Base-by-base conservation (phyloP, 306 rosid species). In the Sicyos baderoa region DNA sequence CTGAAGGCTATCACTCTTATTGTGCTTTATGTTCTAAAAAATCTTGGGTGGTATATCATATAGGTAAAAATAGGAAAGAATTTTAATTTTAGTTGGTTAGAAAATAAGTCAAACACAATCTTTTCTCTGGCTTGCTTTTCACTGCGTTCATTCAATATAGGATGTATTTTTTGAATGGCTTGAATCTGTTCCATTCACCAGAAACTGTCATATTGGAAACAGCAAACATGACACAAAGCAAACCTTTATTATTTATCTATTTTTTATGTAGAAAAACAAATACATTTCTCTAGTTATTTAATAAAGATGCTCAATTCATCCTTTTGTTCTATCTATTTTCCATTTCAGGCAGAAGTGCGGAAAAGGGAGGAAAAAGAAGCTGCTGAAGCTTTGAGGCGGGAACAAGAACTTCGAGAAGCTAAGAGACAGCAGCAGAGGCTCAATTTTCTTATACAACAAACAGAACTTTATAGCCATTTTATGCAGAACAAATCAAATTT, bases 351-450 rank as follows among this genome's bases (percentile, higher is more conserved):
- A 2, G 99, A 94, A 83, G 87, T 90, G 71, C 86, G 96, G 87
- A 94, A 75, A 68, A 88, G 80, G 79, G 97, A 94, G 85, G 99
- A 94, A 81, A 90, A 75, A 80, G 99, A 94, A 84, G 99, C 96
- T 66, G 91, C 97, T 75, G 99, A 94, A 87, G 91, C 94, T 72
- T 79, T 88, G 84, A 90, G 90, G 78, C 95, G 97, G 5, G 96
- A 90, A 60, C 97, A 94, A 79, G 99, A 94, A 82, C 87, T 86
- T 66, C 89, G 99, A 71, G 99, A 94, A 81, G 95, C 99, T 55
- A 94, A 88, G 96, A 88, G 99, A 77, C 99, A 94, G 71, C 95
- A 90, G 84, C 99, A 94, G 78, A 85, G 96, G 79, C 91, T 94
- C 81, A 94, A 86, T 85, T 94, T 94, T 84, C 96, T 94, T 68